Evolutionary conservation across 768 basidiomycete genomes (phyloP).

Genomic region (Kondoa subrosea): DNA sequence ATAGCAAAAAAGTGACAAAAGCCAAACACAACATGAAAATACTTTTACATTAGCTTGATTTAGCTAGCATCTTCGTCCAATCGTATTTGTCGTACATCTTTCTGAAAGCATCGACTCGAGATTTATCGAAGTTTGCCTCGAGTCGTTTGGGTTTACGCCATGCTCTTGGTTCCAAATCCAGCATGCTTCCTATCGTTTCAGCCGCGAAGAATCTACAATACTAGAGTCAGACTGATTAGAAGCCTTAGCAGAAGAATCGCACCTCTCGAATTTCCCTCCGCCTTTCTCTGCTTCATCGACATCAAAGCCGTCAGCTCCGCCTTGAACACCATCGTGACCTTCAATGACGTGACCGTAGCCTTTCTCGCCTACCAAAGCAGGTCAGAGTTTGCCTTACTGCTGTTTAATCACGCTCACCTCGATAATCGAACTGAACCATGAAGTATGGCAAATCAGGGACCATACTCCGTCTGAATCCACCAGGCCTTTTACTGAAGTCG

Average conservation of each 20-base stretch:
- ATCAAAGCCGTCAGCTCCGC: conserved; percentile 45
- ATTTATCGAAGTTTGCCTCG: conserved; percentile 52
- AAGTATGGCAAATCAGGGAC: conserved; percentile 96
- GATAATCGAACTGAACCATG: conserved; percentile 96
- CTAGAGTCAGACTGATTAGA: neutral
- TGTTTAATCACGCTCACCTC: conserved; percentile 34
- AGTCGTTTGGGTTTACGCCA: conserved; percentile 68
- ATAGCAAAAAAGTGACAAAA: neutral
- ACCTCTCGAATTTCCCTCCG: conserved; percentile 79
- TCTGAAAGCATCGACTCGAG: conserved; percentile 53
- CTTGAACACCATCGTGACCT: conserved; percentile 52
- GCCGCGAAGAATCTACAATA: conserved; percentile 66
- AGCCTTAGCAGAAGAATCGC: conserved; percentile 27
- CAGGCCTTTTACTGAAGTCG: conserved; percentile 72
- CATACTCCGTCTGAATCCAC: conserved; percentile 86
- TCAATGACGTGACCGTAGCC: conserved; percentile 98
- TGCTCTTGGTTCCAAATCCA: conserved; percentile 66
- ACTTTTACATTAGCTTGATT: conserved; percentile 11
- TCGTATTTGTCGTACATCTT: conserved; percentile 47
- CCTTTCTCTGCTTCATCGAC: conserved; percentile 76
- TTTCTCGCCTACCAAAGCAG: conserved; percentile 45
- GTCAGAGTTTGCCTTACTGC: neutral
- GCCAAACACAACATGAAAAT: neutral
- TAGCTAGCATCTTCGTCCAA: conserved; percentile 33
- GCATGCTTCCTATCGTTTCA: conserved; percentile 81